Evolutionary conservation across 768 basidiomycete species (phyloP), one percentile per base, ranked within the genome.

Genomic region (Boletus tylopilopsis): DNA sequence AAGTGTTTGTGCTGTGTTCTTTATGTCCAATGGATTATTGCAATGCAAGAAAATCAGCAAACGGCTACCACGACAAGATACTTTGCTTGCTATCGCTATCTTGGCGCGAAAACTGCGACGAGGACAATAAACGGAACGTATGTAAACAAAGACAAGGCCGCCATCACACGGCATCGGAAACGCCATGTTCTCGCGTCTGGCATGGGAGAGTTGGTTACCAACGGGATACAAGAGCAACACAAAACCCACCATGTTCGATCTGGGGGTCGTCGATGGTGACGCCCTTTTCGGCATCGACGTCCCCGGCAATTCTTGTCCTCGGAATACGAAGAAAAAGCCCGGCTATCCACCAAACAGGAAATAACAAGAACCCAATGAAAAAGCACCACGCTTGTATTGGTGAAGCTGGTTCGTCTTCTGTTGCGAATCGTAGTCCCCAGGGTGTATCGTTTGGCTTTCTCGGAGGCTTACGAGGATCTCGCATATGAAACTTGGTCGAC

Each of bases 41-140:
- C 42, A 43, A 65, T 65, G 62, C 63, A 56, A 65, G 54, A 64
- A 54, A 39, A 53, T n/a, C 15, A 50, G 39, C 15, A 41, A 44
- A 39, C 49, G 45, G 37, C 27, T 53, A 41, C 45, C 55, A 55
- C 22, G 53, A 43, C 33, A 46, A 37, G 50, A 49, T 37, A 37
- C 34, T 18, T 44, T 51, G 55, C 39, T 30, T 53, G 67, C 50
- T 44, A 69, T 60, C 69, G 67, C 50, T 44, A 69, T 60, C 69
- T 68, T 54, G 64, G 65, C 8, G 61, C 81, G 62, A 84, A 87
- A 56, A 89, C 72, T 55, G 82, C 83, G 56, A 88, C 72, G 51
- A 85, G 78, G 55, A 86, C 71, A 64, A 90, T 83, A 66, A 90
- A 87, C 13, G 88, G 88, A 53, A 89, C 72, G 66, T 90, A 90